A percentile compares a stretch with the other conserved stretches of the same genome.
Evolutionary conservation across 257 asterid species (phyloP).

Genomic region (Petunia axillaris): DNA sequence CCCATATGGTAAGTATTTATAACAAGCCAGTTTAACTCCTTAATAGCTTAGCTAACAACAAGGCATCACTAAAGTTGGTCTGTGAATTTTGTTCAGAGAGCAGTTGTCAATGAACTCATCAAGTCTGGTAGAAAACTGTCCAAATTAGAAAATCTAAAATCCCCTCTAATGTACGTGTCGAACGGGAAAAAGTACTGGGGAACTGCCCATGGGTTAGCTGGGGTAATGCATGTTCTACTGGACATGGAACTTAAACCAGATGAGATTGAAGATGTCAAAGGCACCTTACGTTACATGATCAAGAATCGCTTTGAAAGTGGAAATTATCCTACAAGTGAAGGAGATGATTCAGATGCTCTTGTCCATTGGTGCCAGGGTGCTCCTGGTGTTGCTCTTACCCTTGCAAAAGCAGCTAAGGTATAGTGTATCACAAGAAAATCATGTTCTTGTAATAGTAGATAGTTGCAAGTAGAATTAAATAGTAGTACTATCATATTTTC

Average conservation of each 20-base stretch:
- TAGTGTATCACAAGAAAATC: not conserved
- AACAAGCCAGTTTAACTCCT: not conserved
- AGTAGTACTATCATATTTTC: too few species aligned
- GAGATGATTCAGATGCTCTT: constrained; percentile 62
- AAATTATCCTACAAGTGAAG: constrained; percentile 76
- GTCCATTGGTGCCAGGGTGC: constrained; percentile 97
- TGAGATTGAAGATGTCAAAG: constrained; percentile 70
- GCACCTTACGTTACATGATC: constrained; percentile 67
- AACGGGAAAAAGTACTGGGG: constrained; percentile 86
- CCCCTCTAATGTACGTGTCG: constrained; percentile 80
- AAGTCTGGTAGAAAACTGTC: constrained; percentile 62
- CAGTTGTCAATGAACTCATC: constrained; percentile 58
- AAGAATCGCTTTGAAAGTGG: constrained; percentile 69
- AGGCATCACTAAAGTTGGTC: constrained; percentile 14
- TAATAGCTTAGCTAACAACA: constrained; percentile 14
- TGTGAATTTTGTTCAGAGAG: constrained; percentile 45
- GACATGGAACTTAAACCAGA: constrained; percentile 71
- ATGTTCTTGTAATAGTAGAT: not conserved
- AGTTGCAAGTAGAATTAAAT: not conserved
- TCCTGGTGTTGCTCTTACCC: constrained; percentile 76
- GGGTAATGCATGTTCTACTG: constrained; percentile 65
- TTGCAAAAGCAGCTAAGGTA: constrained; percentile 78
- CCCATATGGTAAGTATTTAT: constrained; percentile 60
- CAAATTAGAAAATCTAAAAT: constrained; percentile 35
- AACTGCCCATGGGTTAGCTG: constrained; percentile 87